Conservation (phyloP, 768 basidiomycete genomes). For the Cystoderma amianthinum region DNA sequence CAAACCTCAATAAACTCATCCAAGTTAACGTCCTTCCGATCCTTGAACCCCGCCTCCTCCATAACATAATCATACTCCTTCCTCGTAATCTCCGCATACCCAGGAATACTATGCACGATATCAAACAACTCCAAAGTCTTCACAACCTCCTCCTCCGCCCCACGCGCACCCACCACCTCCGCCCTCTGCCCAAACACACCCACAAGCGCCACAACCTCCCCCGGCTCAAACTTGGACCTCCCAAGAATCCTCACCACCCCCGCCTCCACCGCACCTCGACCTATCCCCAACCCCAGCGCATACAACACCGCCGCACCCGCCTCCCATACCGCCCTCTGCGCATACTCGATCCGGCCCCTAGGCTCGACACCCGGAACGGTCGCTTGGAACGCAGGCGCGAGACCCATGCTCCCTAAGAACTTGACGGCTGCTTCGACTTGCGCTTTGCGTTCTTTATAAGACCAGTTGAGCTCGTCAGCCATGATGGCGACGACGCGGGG, state of each 20-base stretch:
- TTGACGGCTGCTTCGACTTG: constrained; percentile 54
- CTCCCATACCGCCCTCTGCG: constrained; percentile 17
- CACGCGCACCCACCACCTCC: too few relatives aligned
- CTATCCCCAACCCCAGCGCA: constrained; percentile 18
- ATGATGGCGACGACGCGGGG: constrained; percentile 90
- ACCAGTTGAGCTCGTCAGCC: constrained; percentile 82
- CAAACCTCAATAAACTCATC: constrained; percentile 87
- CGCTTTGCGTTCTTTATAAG: constrained; percentile 39
- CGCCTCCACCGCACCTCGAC: constrained; percentile 3
- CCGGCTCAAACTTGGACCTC: constrained; percentile 36
- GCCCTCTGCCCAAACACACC: too few relatives aligned
- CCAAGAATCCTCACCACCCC: constrained; percentile 16
- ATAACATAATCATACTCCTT: constrained; percentile 74
- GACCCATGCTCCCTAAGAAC: constrained; percentile 84
- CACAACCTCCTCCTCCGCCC: constrained; percentile 26
- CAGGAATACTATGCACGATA: constrained; percentile 38
- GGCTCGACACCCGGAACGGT: constrained; percentile 16
- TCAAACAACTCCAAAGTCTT: constrained; percentile 30
- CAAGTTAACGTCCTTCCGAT: constrained; percentile 53
- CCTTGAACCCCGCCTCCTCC: constrained; percentile 63
- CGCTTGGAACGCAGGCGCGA: constrained; percentile 44
- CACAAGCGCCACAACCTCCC: constrained; percentile 33
- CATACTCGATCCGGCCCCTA: constrained; percentile 18
- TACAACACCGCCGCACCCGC: constrained; percentile 36
- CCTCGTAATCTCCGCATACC: constrained; percentile 52